Percentiles rank a stretch among this genome's conserved stretches.
Conservation (phyloP, 2,329 filamentous ascomycete genomes). For the Verticillium klebahnii region DNA sequence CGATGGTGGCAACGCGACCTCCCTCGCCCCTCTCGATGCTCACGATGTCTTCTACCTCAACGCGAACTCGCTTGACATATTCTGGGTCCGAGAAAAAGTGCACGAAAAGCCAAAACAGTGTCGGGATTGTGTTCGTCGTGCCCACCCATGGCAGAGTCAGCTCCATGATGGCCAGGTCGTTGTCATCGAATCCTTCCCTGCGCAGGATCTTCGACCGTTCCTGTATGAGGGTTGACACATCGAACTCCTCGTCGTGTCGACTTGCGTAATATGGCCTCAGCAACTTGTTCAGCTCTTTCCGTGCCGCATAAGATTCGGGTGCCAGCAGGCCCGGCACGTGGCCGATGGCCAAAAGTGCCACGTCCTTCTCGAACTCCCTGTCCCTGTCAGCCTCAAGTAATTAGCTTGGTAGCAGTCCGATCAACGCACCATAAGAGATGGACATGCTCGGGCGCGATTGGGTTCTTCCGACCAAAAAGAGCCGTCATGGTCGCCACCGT, state of each 20-base stretch:
- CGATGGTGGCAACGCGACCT: conserved; percentile 19
- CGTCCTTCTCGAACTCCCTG: conserved; percentile 19
- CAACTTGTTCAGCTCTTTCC: conserved; percentile 14
- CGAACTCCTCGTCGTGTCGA: conserved; percentile 17
- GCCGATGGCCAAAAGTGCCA: conserved; percentile 21
- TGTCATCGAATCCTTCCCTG: conserved; percentile 20
- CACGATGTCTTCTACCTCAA: conserved; percentile 21
- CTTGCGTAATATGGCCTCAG: conserved; percentile 25
- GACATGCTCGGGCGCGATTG: conserved; percentile 23
- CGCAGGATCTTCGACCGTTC: conserved; percentile 20
- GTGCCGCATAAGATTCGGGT: conserved; percentile 18
- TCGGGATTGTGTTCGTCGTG: conserved; percentile 30
- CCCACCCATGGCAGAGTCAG: conserved; percentile 23
- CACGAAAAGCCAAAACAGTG: conserved; percentile 29
- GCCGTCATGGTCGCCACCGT: conserved; percentile 31
- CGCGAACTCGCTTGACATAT: conserved; percentile 19
- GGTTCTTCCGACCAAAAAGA: conserved; percentile 39
- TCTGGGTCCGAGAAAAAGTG: conserved; percentile 21
- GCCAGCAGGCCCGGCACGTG: conserved; percentile 14
- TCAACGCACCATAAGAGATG: background rate
- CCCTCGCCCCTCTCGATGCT: conserved; percentile 1
- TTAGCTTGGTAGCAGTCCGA: background rate
- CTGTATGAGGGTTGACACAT: conserved; percentile 22
- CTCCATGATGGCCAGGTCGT: conserved; percentile 23
- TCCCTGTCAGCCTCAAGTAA: background rate